A percentile compares a stretch with the other conserved stretches of the same genome.
These are phyloP conservation scores for Hemileccinum rubropunctum DNA, from an alignment of 768 basidiomycete species.

Conservation along the genomic window DNA sequence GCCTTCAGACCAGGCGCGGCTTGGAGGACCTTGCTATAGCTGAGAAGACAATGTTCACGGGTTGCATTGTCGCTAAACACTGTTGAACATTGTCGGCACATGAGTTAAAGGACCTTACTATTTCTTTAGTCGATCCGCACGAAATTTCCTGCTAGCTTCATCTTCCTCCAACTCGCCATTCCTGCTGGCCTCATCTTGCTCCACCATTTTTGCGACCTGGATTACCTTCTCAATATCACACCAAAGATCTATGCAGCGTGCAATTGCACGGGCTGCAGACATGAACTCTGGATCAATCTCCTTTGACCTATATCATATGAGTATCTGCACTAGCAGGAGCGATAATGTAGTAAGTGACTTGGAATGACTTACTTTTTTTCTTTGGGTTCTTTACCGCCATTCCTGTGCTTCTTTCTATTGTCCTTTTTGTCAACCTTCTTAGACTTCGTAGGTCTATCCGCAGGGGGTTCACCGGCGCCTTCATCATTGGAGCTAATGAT, in stretches of 20 bases:
- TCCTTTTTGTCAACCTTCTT: no score
- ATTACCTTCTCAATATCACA: slow-evolving; percentile 3
- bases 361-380: no score
- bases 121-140: no score
- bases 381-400: no score
- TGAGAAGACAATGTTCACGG: background rate
- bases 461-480: no score
- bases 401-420: no score
- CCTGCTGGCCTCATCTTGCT: background rate
- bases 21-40: background rate
- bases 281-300: background rate
- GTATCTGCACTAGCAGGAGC: no score
- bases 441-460: no score
- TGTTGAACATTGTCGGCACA: background rate
- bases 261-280: background rate
- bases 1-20: background rate
- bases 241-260: slow-evolving; percentile 3
- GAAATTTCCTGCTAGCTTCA: no score
- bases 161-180: background rate
- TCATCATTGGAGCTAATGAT: no score
- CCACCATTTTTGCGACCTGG: background rate
- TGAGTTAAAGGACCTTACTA: background rate
- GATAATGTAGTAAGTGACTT: no score
- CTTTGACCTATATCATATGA: no score
- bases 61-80: background rate